phyloP scores from a whole-genome alignment of 2,329 filamentous ascomycete genomes.

The Hypoxylon sp. region DNA sequence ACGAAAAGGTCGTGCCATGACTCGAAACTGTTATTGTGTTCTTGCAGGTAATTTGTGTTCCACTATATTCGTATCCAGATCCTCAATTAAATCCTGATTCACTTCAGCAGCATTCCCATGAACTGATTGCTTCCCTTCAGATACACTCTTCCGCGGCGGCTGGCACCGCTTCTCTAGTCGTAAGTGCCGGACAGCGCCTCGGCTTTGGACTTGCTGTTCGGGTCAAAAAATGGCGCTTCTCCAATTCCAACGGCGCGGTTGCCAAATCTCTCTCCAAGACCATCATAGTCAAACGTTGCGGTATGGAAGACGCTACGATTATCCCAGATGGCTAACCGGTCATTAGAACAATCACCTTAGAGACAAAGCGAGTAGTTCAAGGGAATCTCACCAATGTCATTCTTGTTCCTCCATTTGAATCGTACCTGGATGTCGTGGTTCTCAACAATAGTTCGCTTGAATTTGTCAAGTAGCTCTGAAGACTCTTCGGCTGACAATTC shows the following conservation, averaged over 20 bases:
- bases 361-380: no score
- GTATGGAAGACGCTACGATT: conserved; percentile 70
- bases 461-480: conserved; percentile 56
- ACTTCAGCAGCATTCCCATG: no score
- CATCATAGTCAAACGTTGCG: conserved; percentile 69
- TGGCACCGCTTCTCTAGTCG: background rate
- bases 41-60: no score
- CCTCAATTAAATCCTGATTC: no score
- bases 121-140: no score
- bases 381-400: conserved; percentile 55
- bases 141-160: no score
- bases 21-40: no score
- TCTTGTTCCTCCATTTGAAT: conserved; percentile 59
- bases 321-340: conserved; percentile 67
- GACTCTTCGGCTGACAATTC: conserved; percentile 59
- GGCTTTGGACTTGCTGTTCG: conserved; percentile 46
- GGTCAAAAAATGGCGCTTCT: conserved; percentile 67
- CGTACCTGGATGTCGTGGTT: conserved; percentile 65
- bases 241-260: conserved; percentile 67
- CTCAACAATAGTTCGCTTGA: conserved; percentile 57
- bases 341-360: conserved; percentile 5
- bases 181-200: conserved; percentile 9
- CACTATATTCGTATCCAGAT: no score
- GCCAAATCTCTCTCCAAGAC: conserved; percentile 63
- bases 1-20: no score